Evolutionary conservation across 805 yeast species (phyloP).

Genomic region (Komagataella phaffii): DNA sequence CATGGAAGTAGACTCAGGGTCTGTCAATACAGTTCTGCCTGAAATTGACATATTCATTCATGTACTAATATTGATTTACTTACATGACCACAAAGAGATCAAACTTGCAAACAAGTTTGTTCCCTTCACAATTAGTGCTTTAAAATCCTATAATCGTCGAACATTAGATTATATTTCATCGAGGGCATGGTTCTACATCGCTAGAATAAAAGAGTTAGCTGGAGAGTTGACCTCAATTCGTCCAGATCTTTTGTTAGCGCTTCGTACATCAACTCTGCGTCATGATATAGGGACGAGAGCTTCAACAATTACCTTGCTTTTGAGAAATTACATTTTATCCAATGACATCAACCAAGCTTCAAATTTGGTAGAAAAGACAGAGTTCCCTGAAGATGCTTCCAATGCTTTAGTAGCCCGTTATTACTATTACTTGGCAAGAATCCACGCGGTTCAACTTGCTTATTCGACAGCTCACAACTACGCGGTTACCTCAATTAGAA

Average conservation of each 20-base stretch:
- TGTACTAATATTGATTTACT: constrained; percentile 61
- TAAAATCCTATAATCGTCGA: constrained; percentile 62
- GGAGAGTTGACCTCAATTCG: constrained; percentile 44
- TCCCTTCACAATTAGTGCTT: constrained; percentile 31
- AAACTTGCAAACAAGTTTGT: constrained; percentile 40
- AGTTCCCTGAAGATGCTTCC: constrained; percentile 75
- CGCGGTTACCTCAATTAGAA: constrained; percentile 88
- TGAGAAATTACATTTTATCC: constrained; percentile 64
- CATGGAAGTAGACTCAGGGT: constrained; percentile 8
- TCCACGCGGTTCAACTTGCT: constrained; percentile 83
- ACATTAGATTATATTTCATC: constrained; percentile 79
- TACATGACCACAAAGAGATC: constrained; percentile 49
- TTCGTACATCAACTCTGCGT: constrained; percentile 81
- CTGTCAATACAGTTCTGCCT: constrained; percentile 39
- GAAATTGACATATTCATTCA: constrained; percentile 75
- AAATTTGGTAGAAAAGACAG: constrained; percentile 77
- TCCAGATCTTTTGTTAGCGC: constrained; percentile 53
- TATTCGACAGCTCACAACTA: constrained; percentile 84
- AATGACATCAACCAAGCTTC: constrained; percentile 83
- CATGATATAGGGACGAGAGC: constrained; percentile 92
- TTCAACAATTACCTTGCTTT: constrained; percentile 67
- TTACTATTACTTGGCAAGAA: constrained; percentile 81
- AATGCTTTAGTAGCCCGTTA: constrained; percentile 87
- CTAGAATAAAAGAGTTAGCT: constrained; percentile 60
- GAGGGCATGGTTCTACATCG: constrained; percentile 85